Evolutionary conservation across 495 filamentous ascomycete genomes (phyloP).

Genomic region (Aspergillus taichungensis): DNA sequence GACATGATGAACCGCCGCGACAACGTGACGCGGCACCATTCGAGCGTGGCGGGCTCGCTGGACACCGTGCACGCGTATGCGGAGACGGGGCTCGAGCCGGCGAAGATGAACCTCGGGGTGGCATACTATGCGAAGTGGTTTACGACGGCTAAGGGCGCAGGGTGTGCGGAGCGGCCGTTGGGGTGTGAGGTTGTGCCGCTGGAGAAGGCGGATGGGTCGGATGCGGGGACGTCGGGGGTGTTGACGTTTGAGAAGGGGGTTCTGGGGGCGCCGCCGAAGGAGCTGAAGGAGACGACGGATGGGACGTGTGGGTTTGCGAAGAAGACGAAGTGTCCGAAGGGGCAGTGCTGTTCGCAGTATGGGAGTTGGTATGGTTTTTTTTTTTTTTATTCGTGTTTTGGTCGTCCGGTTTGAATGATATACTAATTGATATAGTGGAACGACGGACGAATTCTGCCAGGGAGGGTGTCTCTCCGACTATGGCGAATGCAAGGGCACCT

Average conservation of each 20-base stretch:
- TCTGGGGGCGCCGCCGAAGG: conserved; percentile 39
- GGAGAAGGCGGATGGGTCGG: conserved; percentile 56
- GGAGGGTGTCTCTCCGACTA: conserved; percentile 33
- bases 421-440: conserved; percentile 11
- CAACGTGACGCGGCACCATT: conserved; percentile 58
- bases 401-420: not conserved
- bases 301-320: conserved; percentile 24
- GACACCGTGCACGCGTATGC: conserved; percentile 52
- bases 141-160: conserved; percentile 43
- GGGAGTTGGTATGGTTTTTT: conserved; percentile 28
- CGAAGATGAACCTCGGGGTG: conserved; percentile 62
- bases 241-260: conserved; percentile 46
- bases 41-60: conserved; percentile 45
- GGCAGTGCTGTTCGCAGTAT: conserved; percentile 29
- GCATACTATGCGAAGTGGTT: conserved; percentile 72
- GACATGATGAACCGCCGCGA: conserved; percentile 72
- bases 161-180: conserved; percentile 39
- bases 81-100: conserved; percentile 42
- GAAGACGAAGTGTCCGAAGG: conserved; percentile 24
- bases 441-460: conserved; percentile 29
- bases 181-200: conserved; percentile 55
- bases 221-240: conserved; percentile 53
- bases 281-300: conserved; percentile 36
- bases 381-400: not conserved
- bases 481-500: conserved; percentile 34